Base-by-base conservation (phyloP, 306 rosid species). In the Corylus heterophylla region DNA sequence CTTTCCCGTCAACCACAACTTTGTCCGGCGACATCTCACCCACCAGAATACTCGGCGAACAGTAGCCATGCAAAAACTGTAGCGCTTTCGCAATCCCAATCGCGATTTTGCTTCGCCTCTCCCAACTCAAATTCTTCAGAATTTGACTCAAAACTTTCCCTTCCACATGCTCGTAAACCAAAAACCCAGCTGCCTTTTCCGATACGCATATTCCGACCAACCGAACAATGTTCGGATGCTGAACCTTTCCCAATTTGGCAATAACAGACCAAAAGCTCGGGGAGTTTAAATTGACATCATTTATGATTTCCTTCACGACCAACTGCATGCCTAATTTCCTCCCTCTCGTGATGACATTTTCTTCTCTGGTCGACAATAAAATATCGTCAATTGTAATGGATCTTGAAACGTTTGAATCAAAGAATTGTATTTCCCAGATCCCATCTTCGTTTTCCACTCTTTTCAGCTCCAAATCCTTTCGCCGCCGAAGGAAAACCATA, bases 381-480 rank as follows among this genome's bases (percentile, higher is more conserved):
- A 95, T 83, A n/a, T 90, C 90, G 0, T 89, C 85, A 3, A 95
- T 56, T 0, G 77, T 86, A 2, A 91, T 70, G 54, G 61, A 54
- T 54, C 81, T 88, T 0, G 92, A 77, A 0, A 80, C 76, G 71
- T 78, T 89, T 0, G 76, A 18, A 2, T 89, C 89, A 4, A 91
- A 93, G 68, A 89, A 89, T 44, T 89, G 89, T 22, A 91, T 29
- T 39, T 91, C 92, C 98, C 97, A 96, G 0, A 79, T 80, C 47
- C 93, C 96, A 27, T 90, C 87, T 70, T 90, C 86, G 49, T 62
- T 83, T 62, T 90, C 94, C 75, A 91, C 88, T 75, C 80, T 86
- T 79, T 80, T 80, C 2, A 82, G 37, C 73, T 70, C 73, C 70
- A 83, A 78, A 13, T n/a, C 83, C 66, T 80, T 87, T 35, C 89